Evolutionary conservation across 208 protist genomes (phyloP).

Genomic region (Crithidia sp.): DNA sequence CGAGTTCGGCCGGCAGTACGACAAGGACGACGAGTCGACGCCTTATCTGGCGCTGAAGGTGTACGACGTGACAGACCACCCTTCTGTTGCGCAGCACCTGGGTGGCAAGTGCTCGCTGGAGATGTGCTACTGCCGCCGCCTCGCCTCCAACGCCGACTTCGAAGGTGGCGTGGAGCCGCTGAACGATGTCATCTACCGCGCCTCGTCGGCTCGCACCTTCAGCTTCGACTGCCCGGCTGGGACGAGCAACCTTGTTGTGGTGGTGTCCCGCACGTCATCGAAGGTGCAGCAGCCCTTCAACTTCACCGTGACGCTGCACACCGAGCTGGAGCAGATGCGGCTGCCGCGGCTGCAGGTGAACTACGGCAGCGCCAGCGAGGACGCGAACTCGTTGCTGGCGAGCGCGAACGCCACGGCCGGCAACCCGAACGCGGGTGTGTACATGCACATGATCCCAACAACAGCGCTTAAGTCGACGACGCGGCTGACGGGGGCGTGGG

Average conservation of each 20-base stretch:
- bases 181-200: constrained; percentile 66
- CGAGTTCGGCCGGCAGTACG: constrained; percentile 70
- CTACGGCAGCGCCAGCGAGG: constrained; percentile 20
- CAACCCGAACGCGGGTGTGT: constrained; percentile 54
- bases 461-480: constrained; percentile 55
- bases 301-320: constrained; percentile 87
- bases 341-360: constrained; percentile 23
- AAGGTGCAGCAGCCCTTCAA: constrained; percentile 54
- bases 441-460: constrained; percentile 78
- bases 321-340: constrained; percentile 71
- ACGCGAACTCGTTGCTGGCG: constrained; percentile 38
- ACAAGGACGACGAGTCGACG: constrained; percentile 50
- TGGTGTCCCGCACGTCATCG: constrained; percentile 57
- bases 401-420: constrained; percentile 30
- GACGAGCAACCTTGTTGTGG: constrained; percentile 66
- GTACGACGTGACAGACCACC: constrained; percentile 76
- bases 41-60: constrained; percentile 74
- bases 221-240: constrained; percentile 88
- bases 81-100: constrained; percentile 74
- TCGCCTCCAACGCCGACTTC: constrained; percentile 68
- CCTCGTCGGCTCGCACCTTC: constrained; percentile 61
- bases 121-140: constrained; percentile 75
- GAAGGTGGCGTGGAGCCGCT: constrained; percentile 50
- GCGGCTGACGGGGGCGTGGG: constrained; percentile 51
- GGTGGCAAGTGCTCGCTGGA: constrained; percentile 66